Conservation (phyloP, 1,284 basidiomycete genomes). For the Farysia itapuensis region DNA sequence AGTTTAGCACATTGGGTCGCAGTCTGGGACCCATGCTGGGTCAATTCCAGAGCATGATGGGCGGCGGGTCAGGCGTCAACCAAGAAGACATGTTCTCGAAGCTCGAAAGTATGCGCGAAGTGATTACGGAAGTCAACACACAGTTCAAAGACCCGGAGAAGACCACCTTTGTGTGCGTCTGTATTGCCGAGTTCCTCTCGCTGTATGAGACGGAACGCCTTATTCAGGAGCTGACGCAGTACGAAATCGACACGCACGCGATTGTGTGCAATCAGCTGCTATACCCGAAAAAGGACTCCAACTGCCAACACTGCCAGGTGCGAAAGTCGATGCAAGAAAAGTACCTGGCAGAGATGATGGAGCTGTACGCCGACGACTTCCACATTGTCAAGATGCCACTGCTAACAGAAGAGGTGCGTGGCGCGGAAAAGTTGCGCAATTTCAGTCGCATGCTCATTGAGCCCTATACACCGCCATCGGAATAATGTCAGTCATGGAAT, state of each 20-base stretch:
- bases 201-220: constrained; percentile 97
- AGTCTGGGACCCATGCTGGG: constrained; percentile 86
- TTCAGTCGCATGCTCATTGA: constrained; percentile 50
- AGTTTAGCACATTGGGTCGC: constrained; percentile 85
- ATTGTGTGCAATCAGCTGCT: constrained; percentile 97
- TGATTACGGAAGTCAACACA: constrained; percentile 97
- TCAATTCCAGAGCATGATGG: constrained; percentile 89
- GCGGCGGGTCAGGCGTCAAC: constrained; percentile 68
- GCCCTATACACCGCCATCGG: constrained; percentile 45
- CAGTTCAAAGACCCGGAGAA: constrained; percentile 99
- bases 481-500: too few species aligned
- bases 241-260: constrained; percentile 98
- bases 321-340: constrained; percentile 93
- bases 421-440: constrained; percentile 84
- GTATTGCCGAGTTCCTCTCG: constrained; percentile 96
- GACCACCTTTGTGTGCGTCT: constrained; percentile 91
- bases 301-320: constrained; percentile 92
- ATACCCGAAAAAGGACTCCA: constrained; percentile 86
- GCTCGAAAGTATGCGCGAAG: constrained; percentile 91
- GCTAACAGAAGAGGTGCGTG: constrained; percentile 93
- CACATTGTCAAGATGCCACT: constrained; percentile 72
- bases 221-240: constrained; percentile 90
- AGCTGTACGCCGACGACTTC: constrained; percentile 58
- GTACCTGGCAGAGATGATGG: constrained; percentile 57
- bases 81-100: constrained; percentile 89